Evolutionary conservation across 352 stramenopile species (phyloP).

Genomic region (Phytophthora pini): DNA sequence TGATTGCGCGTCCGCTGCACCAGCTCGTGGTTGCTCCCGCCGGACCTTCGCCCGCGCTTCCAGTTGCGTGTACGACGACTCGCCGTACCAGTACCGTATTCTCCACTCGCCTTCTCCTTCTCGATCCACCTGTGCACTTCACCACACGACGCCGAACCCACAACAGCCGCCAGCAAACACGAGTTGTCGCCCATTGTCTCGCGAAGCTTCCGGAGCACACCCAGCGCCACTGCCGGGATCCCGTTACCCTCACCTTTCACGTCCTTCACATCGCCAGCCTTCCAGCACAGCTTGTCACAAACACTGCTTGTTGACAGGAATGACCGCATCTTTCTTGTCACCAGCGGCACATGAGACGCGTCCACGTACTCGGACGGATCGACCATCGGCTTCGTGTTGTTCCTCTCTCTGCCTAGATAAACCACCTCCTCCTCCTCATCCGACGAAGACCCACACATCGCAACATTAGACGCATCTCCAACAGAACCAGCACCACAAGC

Average conservation of each 20-base stretch:
- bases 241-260: not conserved
- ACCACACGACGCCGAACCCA: constrained; percentile 50
- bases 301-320: constrained; percentile 33
- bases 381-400: constrained; percentile 1
- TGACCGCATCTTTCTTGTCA: constrained; percentile 49
- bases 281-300: constrained; percentile 55
- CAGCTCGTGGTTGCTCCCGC: constrained; percentile 61
- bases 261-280: constrained; percentile 2
- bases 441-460: not conserved
- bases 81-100: constrained; percentile 15
- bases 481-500: constrained; percentile 10
- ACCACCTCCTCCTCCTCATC: constrained; percentile 17
- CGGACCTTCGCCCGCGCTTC: constrained; percentile 43
- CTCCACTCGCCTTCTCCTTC: constrained; percentile 32
- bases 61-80: constrained; percentile 39
- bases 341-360: constrained; percentile 47
- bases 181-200: constrained; percentile 67
- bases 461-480: not conserved
- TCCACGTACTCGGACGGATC: constrained; percentile 66
- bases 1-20: constrained; percentile 73
- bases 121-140: constrained; percentile 54
- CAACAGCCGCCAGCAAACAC: constrained; percentile 64
- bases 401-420: constrained; percentile 12
- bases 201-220: constrained; percentile 61
- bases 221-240: constrained; percentile 40